phyloP scores from a whole-genome alignment of 139 green algal genomes.

The Coelastrella sp. region DNA sequence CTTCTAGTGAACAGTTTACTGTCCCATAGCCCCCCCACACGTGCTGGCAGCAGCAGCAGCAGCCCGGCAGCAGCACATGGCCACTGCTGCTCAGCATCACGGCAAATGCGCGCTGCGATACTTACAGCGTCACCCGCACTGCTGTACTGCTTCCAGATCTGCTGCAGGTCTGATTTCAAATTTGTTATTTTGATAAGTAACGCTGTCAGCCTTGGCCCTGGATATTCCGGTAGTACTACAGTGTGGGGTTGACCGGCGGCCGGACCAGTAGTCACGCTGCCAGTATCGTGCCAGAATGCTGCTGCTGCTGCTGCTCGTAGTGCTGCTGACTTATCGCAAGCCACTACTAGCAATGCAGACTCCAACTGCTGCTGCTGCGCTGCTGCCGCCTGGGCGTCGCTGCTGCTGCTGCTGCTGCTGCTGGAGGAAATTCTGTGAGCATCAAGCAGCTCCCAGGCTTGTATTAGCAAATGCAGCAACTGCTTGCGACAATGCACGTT shows the following conservation, averaged over 20 bases:
- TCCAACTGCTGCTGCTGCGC: constrained; percentile 11
- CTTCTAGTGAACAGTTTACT: background rate
- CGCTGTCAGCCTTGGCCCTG: background rate
- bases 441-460: background rate
- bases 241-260: background rate
- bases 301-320: background rate
- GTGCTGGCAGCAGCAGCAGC: constrained; percentile 8
- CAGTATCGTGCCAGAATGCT: constrained; percentile 13
- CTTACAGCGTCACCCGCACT: background rate
- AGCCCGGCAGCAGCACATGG: constrained; percentile 16
- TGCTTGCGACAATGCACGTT: background rate
- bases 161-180: background rate
- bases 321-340: background rate
- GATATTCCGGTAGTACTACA: background rate
- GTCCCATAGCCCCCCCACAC: background rate
- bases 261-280: background rate
- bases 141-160: background rate
- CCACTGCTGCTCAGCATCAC: constrained; percentile 23
- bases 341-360: background rate
- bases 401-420: constrained; percentile 19
- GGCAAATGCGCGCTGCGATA: background rate
- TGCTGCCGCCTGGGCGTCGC: background rate
- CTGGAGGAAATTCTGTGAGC: background rate
- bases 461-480: constrained; percentile 10
- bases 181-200: background rate